Base-by-base conservation (phyloP, 2,329 filamentous ascomycete species). In the Penicillium decumbens region DNA sequence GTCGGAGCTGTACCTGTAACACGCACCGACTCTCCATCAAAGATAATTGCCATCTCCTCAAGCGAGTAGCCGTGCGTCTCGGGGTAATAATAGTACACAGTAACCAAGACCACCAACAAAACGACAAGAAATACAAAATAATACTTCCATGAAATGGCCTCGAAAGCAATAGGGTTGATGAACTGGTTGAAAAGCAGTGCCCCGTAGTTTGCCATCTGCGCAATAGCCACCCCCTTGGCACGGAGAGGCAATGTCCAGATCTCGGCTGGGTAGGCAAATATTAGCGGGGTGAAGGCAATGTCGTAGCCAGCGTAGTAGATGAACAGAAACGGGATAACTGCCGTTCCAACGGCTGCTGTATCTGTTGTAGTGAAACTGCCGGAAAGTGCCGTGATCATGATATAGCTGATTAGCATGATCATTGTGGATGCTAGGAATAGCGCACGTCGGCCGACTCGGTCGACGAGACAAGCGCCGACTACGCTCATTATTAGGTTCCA, bases 401-500 rank as follows among this genome's bases (percentile, higher is more conserved):
- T 41, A 23, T 56, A 56, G 23, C 43, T 41, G 3, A 41, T 23
- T 13, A 51, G 41, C 41, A 58, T 56, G 13, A 61, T 48, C 5
- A 38, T 48, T 10, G 58, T 64, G 15, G 59, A 60, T 23, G 47
- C 54, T 7, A 81, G 62, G 10, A 81, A 64, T 6, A 81, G 66
- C 0, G 61, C 59, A 2, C 65, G 59, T 6, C 67, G 62, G 4
- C 67, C 66, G 24, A 62, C 51, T 28, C 54, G 50, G 32, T 83
- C 80, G 1, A 79, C 79, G 38, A 83, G 69, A 7, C 75, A 70
- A 2, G 81, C 79, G 40, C 81, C 81, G 0, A 77, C 58, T 15
- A 82, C 69, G 12, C 79, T 77, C 58, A 75, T 77, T 18, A 80
- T 67, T 20, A 80, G 76, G 23, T 80, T 77, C 62, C 81, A 79